phyloP scores from a whole-genome alignment of 352 stramenopile species.

The Thraustochytrium sp. region DNA sequence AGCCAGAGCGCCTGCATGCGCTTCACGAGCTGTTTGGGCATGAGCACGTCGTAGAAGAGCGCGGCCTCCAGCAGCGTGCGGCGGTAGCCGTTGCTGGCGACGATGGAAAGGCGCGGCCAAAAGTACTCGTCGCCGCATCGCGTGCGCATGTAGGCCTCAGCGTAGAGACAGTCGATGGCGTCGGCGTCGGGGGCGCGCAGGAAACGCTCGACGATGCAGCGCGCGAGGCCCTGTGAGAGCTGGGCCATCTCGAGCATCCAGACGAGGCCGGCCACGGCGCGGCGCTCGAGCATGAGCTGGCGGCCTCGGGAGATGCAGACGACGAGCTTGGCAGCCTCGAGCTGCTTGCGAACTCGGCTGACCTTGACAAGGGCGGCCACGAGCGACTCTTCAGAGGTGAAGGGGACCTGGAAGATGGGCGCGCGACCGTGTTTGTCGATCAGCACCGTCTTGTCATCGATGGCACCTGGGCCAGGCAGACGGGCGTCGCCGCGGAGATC shows the following conservation, averaged over 20 bases:
- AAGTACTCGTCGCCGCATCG: not conserved
- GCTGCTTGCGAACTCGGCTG: not conserved
- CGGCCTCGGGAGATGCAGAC: not conserved
- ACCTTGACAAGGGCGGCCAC: not conserved
- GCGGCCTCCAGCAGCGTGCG: not conserved
- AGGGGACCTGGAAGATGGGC: not conserved
- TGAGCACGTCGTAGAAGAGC: slow-evolving; percentile 8
- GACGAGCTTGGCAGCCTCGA: not conserved
- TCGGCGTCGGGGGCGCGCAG: not conserved
- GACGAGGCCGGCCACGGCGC: slow-evolving; percentile 2
- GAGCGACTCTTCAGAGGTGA: not conserved
- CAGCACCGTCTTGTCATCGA: not conserved
- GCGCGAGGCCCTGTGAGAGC: slow-evolving; percentile 14
- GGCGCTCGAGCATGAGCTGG: not conserved
- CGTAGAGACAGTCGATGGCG: not conserved
- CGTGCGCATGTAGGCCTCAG: slow-evolving; percentile 5
- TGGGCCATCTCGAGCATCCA: slow-evolving; percentile 24
- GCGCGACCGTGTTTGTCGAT: not conserved
- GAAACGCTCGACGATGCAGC: slow-evolving; percentile 1
- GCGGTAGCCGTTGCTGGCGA: not conserved
- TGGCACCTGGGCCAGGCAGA: not conserved
- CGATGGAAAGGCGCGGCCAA: not conserved
- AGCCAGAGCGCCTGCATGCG: slow-evolving; percentile 16
- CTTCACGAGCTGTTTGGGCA: slow-evolving; percentile 30
- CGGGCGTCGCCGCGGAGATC: not conserved